Conservation (phyloP, 2,329 filamentous ascomycete genomes). For the Pseudocercospora musae region DNA sequence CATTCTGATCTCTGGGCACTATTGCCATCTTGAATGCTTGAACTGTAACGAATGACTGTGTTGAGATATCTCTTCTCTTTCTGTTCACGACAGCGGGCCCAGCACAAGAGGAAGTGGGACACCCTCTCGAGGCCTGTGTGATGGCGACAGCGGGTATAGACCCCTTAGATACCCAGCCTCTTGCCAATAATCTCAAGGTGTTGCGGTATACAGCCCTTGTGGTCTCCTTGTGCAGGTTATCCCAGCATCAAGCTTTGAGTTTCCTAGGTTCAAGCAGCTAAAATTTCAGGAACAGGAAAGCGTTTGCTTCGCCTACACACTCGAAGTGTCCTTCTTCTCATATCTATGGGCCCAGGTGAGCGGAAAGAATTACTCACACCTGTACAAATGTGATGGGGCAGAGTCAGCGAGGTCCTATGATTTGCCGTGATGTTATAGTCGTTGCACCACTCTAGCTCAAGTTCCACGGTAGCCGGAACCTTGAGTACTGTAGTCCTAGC, state of each 20-base stretch:
- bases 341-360: background rate
- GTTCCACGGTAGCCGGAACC: background rate
- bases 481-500: background rate
- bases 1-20: background rate
- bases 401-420: background rate
- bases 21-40: background rate
- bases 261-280: background rate
- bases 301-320: background rate
- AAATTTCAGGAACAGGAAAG: background rate
- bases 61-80: background rate
- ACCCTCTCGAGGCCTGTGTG: background rate
- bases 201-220: background rate
- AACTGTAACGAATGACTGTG: background rate
- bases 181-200: background rate
- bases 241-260: background rate
- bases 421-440: background rate
- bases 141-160: background rate
- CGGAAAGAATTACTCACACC: background rate
- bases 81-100: background rate
- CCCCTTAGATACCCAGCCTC: conserved; percentile 1
- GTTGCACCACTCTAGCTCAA: background rate
- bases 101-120: background rate
- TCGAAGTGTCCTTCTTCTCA: background rate
- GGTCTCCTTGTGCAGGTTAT: background rate
- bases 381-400: background rate